These are phyloP conservation scores for Leptoxyphium fumago DNA, from an alignment of 2,329 filamentous ascomycete genomes.

Conservation along the genomic window DNA sequence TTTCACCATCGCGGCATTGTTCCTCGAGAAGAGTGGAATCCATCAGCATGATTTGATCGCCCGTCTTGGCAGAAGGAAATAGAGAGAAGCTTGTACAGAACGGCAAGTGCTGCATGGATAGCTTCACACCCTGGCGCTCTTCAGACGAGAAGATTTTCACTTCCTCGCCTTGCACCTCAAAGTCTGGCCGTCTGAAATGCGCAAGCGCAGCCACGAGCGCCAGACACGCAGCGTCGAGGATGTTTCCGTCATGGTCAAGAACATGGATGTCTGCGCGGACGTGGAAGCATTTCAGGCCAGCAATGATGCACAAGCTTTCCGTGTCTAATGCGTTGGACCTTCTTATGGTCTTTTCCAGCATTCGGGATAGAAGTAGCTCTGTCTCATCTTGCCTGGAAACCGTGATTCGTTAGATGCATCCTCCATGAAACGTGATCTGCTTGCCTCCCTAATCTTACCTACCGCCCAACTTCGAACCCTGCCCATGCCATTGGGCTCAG, in stretches of 20 bases:
- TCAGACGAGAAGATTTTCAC: constrained; percentile 71
- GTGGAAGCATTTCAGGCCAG: constrained; percentile 81
- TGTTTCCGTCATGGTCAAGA: constrained; percentile 76
- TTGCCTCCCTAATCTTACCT: constrained; percentile 13
- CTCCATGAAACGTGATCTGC: no score
- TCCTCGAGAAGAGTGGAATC: constrained; percentile 64
- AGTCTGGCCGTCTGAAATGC: constrained; percentile 84
- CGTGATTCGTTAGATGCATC: constrained; percentile 31
- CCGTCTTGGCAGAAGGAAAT: constrained; percentile 64
- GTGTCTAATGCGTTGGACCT: constrained; percentile 86
- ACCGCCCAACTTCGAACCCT: constrained; percentile 71
- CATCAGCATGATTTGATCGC: constrained; percentile 49
- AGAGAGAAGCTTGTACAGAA: constrained; percentile 84
- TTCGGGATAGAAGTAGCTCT: constrained; percentile 71
- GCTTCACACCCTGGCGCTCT: constrained; percentile 77
- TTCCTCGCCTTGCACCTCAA: constrained; percentile 68
- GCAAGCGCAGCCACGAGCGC: constrained; percentile 76
- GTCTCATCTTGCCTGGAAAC: constrained; percentile 24
- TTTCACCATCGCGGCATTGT: constrained; percentile 56
- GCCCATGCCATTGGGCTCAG: constrained; percentile 86
- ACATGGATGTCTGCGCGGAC: constrained; percentile 86
- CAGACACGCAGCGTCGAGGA: constrained; percentile 75
- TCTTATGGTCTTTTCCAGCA: constrained; percentile 87
- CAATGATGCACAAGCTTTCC: constrained; percentile 86
- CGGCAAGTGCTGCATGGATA: constrained; percentile 84